phyloP scores from a whole-genome alignment of 108 stramenopile genomes.

The Pseudonitzschia multistriata region DNA sequence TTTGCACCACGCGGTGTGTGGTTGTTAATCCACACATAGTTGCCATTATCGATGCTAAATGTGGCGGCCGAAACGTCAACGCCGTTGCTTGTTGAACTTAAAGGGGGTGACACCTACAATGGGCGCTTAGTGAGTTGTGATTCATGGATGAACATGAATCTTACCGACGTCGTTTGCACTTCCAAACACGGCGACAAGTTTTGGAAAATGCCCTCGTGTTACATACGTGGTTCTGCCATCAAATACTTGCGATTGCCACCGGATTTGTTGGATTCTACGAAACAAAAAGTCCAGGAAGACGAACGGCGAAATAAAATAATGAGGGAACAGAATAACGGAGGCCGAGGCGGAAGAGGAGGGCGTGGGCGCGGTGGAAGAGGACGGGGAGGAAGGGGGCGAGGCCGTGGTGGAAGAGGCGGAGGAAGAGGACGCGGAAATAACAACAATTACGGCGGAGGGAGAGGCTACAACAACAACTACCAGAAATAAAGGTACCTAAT shows the following conservation, averaged over 20 bases:
- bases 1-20: too few relatives aligned
- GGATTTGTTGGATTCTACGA: conserved; percentile 86
- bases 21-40: conserved; percentile 40
- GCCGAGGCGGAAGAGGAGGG: conserved; percentile 58
- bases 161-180: conserved; percentile 95
- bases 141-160: conserved; percentile 98
- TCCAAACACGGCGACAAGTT: conserved; percentile 91
- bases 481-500: background rate
- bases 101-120: conserved; percentile 98
- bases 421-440: conserved; percentile 27
- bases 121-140: conserved; percentile 95
- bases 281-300: conserved; percentile 67
- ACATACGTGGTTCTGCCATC: conserved; percentile 93
- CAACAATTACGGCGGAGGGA: background rate
- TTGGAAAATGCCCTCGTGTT: conserved; percentile 94
- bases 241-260: conserved; percentile 96
- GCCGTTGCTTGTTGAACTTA: conserved; percentile 97
- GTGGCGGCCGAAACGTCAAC: conserved; percentile 79
- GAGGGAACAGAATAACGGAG: conserved; percentile 43
- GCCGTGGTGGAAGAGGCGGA: conserved; percentile 33
- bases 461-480: conserved; percentile 12
- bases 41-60: conserved; percentile 91
- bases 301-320: conserved; percentile 38
- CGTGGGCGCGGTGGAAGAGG: conserved; percentile 45
- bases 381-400: conserved; percentile 29